Evolutionary conservation across 257 asterid species (phyloP), one percentile per base, ranked within the genome.

Genomic region (Solanum sejunctum): DNA sequence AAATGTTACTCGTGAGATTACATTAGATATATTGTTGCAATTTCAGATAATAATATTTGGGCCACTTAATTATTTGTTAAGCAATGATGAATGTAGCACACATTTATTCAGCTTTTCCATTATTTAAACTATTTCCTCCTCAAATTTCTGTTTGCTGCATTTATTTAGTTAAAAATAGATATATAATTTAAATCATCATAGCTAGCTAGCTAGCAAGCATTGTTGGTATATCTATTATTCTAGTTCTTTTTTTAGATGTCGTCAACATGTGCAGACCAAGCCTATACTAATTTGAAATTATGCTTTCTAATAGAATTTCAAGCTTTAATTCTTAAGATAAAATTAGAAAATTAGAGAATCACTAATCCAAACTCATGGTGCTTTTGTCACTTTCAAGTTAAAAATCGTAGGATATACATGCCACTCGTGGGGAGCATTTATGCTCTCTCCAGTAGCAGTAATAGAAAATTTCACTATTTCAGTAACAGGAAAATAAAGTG

Each of bases 341-440:
- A 81, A 8, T 81, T 58, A 49, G 82, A 75, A 75, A 49, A 73
- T 73, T 32, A 13, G 41, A 49, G 82, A 75, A 75, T 75, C 82
- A 43, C 69, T 82, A 61, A 80, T 87, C 80, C 72, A 54, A 58
- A 82, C 39, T 70, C 55, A 8, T n/a, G 39, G 71, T 67, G 84
- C 63, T 39, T 58, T 80, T 49, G 70, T 85, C 83, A 41, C 75
- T 49, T 86, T 84, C 56, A 28, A 15, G 12, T 63, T 43, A 84
- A 66, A 82, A 61, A 82, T 36, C 43, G 8, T 20, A 55, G 86
- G 57, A 64, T 84, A 88, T 88, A 70, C 88, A 86, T 87, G 80
- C 63, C 83, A 60, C 63, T 11, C n/a, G 79, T 66, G 82, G 63
- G 84, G 87, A 88, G 92, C 69, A 88, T 88, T 72, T 89, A 89